These are phyloP conservation scores for Cryoendolithus antarcticus DNA, from an alignment of 2,329 filamentous ascomycete genomes.

Conservation along the genomic window DNA sequence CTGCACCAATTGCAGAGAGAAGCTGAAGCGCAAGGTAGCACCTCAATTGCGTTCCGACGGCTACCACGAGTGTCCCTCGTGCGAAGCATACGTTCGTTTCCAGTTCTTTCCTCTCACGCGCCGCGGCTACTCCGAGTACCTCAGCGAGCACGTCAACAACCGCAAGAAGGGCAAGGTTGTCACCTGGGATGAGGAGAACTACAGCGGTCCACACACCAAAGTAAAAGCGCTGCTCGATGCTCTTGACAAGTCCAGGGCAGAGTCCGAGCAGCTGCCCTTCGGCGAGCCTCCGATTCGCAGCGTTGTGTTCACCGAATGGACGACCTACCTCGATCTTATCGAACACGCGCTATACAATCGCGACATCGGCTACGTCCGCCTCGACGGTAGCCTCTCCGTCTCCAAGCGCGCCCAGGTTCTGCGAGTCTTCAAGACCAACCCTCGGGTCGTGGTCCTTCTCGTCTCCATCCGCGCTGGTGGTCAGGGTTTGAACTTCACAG, in stretches of 20 bases:
- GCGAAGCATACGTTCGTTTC: slow-evolving; percentile 50
- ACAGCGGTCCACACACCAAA: background rate
- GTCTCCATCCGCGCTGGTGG: slow-evolving; percentile 8
- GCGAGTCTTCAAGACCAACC: slow-evolving; percentile 2
- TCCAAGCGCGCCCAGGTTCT: slow-evolving; percentile 3
- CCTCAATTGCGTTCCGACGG: slow-evolving; percentile 28
- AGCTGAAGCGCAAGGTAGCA: slow-evolving; percentile 41
- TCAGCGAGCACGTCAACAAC: slow-evolving; percentile 44
- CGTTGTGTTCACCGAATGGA: slow-evolving; percentile 7
- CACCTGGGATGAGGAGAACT: slow-evolving; percentile 25
- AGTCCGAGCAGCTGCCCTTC: slow-evolving; percentile 47
- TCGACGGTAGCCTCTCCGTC: slow-evolving; percentile 5
- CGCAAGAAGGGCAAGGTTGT: slow-evolving; percentile 36
- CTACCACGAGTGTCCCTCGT: slow-evolving; percentile 54
- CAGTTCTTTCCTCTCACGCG: slow-evolving; percentile 58
- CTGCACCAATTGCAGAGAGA: slow-evolving; percentile 59
- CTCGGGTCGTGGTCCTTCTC: slow-evolving; percentile 3
- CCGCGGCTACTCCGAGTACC: slow-evolving; percentile 35
- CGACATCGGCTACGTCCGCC: slow-evolving; percentile 4
- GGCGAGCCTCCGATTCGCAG: slow-evolving; percentile 56
- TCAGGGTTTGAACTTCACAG: slow-evolving; percentile 6
- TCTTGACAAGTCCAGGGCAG: slow-evolving; percentile 21
- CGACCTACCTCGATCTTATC: slow-evolving; percentile 3
- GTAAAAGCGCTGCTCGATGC: background rate
- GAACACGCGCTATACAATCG: background rate